Conservation (phyloP, 2,329 filamentous ascomycete genomes). For the Madurella fahalii region DNA sequence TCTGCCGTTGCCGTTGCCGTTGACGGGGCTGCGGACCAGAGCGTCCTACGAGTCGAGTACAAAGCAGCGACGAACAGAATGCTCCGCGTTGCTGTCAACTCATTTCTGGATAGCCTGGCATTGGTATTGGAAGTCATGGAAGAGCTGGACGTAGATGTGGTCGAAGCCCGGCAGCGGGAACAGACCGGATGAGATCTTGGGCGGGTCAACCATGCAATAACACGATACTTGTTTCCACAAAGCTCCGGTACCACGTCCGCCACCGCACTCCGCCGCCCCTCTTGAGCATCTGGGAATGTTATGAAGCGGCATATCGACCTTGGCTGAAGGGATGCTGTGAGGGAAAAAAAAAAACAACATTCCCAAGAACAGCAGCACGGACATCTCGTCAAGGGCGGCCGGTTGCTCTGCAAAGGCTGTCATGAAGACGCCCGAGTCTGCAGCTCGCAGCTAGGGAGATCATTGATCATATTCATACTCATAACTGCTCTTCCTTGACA, state of each 20-base stretch:
- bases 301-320: neutral
- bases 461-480: neutral
- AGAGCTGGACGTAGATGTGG: constrained; percentile 79
- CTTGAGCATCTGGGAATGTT: neutral
- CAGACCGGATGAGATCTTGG: constrained; percentile 6
- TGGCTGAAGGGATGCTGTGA: neutral
- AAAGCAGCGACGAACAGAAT: constrained; percentile 90
- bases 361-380: neutral
- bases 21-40: constrained; percentile 27
- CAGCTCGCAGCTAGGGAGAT: neutral
- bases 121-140: constrained; percentile 87
- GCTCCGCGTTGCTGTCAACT: constrained; percentile 92
- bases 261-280: neutral
- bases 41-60: constrained; percentile 70
- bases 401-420: neutral
- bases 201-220: neutral
- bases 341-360: neutral
- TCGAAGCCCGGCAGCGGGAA: constrained; percentile 39
- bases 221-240: neutral
- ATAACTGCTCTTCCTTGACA: constrained; percentile 35
- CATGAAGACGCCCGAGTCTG: neutral
- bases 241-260: neutral
- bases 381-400: neutral
- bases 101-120: constrained; percentile 86
- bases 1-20: constrained; percentile 32